phyloP scores from a whole-genome alignment of 2,329 filamentous ascomycete genomes.

The Waltergamsia citrina region DNA sequence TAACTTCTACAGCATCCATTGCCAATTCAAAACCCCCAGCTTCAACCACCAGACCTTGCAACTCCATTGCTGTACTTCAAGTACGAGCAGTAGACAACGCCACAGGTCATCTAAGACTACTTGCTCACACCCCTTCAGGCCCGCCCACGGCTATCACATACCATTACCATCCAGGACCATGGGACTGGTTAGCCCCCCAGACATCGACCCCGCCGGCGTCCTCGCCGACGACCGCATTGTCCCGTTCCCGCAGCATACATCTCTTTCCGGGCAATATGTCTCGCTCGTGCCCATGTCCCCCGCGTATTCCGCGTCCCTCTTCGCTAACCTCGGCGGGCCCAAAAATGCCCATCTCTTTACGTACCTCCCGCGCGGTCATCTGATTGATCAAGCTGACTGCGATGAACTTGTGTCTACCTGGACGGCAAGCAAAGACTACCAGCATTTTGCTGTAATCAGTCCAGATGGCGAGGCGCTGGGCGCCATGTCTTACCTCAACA shows the following conservation, averaged over 20 bases:
- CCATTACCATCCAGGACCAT: too few species aligned
- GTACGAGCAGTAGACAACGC: too few species aligned
- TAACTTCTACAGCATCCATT: too few species aligned
- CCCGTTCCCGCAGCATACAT: conserved; percentile 8
- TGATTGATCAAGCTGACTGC: conserved; percentile 14
- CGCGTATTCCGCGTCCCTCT: conserved; percentile 17
- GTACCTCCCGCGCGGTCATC: conserved; percentile 17
- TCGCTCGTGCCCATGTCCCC: conserved; percentile 16
- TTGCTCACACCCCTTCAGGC: too few species aligned
- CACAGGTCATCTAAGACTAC: too few species aligned
- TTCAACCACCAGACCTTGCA: too few species aligned
- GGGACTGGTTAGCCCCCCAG: too few species aligned
- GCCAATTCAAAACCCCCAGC: too few species aligned
- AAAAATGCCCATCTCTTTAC: conserved; percentile 22
- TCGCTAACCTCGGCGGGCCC: conserved; percentile 19
- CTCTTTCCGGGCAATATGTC: conserved; percentile 19
- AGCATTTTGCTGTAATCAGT: conserved; percentile 33
- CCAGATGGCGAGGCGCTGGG: conserved; percentile 26
- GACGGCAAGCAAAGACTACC: conserved; percentile 19
- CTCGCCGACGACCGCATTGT: too few species aligned
- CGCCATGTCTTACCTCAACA: conserved; percentile 32
- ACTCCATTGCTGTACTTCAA: too few species aligned
- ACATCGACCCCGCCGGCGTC: too few species aligned
- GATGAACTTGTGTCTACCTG: conserved; percentile 8
- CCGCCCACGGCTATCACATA: too few species aligned